phyloP scores from a whole-genome alignment of 1,284 basidiomycete genomes.

The Cutaneotrichosporon mucoides region DNA sequence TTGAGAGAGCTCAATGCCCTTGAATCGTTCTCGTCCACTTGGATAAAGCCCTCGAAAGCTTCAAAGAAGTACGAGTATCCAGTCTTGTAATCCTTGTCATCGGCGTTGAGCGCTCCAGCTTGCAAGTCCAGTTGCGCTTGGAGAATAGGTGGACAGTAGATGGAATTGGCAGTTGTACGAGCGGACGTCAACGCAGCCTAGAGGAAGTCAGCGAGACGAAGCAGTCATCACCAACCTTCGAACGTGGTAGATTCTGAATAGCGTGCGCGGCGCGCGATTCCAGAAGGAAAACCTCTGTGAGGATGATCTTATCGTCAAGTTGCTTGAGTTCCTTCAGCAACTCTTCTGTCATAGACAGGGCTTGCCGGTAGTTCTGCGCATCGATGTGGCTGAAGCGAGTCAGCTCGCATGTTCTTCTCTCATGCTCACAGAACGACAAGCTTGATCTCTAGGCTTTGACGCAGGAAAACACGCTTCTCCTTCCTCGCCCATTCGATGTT shows the following conservation, averaged over 20 bases:
- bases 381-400: slow-evolving; percentile 62
- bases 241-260: slow-evolving; percentile 84
- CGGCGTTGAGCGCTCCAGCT: slow-evolving; percentile 85
- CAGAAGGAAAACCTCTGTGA: slow-evolving; percentile 92
- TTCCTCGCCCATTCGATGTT: slow-evolving; percentile 89
- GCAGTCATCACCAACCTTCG: slow-evolving; percentile 60
- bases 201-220: neutral
- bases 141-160: slow-evolving; percentile 92
- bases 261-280: slow-evolving; percentile 89
- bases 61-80: slow-evolving; percentile 98
- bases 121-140: slow-evolving; percentile 92
- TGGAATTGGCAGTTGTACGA: slow-evolving; percentile 90
- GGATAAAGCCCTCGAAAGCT: slow-evolving; percentile 84
- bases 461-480: slow-evolving; percentile 92
- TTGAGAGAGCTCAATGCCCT: slow-evolving; percentile 77
- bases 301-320: slow-evolving; percentile 95
- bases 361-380: slow-evolving; percentile 69
- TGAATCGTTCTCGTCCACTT: slow-evolving; percentile 51
- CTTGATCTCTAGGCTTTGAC: slow-evolving; percentile 88
- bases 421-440: slow-evolving; percentile 69
- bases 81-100: slow-evolving; percentile 97
- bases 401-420: no score
- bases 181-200: slow-evolving; percentile 87
- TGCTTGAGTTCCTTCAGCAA: slow-evolving; percentile 86
- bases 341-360: slow-evolving; percentile 74